These are phyloP conservation scores for Nothophytophthora sp. DNA, from an alignment of 352 stramenopile species.

Conservation along the genomic window DNA sequence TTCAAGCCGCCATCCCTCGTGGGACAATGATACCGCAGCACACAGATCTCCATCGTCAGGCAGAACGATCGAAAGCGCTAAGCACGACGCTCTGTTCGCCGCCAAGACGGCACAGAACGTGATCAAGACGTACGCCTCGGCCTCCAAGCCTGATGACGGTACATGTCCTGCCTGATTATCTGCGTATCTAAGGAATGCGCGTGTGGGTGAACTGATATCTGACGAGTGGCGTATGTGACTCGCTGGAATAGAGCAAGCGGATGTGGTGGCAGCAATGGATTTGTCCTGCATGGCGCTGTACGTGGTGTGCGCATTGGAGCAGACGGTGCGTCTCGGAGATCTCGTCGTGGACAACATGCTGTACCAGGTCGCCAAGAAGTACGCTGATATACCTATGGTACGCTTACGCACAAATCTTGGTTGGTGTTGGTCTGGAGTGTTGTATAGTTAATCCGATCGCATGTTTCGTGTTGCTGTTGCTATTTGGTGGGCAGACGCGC, in stretches of 20 bases:
- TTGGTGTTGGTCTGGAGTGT: not conserved
- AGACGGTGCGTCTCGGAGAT: slow-evolving; percentile 47
- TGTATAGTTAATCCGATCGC: not conserved
- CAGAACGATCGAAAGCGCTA: slow-evolving; percentile 18
- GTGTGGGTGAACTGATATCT: no score
- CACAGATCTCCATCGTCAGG: slow-evolving; percentile 16
- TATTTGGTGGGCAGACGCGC: slow-evolving; percentile 17
- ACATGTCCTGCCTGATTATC: no score
- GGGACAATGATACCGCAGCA: slow-evolving; percentile 9
- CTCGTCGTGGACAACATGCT: slow-evolving; percentile 79
- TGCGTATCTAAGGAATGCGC: no score
- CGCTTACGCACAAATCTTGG: not conserved
- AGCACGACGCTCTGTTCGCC: slow-evolving; percentile 40
- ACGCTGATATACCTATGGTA: slow-evolving; percentile 51
- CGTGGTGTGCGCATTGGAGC: slow-evolving; percentile 45
- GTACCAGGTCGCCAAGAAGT: slow-evolving; percentile 82
- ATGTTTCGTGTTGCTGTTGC: not conserved
- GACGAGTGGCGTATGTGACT: not conserved
- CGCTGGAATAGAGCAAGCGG: slow-evolving; percentile 23
- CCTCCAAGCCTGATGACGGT: no score
- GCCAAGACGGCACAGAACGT: slow-evolving; percentile 65
- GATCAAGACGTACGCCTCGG: slow-evolving; percentile 59
- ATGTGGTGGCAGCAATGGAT: slow-evolving; percentile 45
- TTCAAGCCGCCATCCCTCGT: slow-evolving; percentile 14
- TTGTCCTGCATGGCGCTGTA: slow-evolving; percentile 56